Base-by-base conservation (phyloP, 2,329 filamentous ascomycete species). In the Pseudofabraea citricarpa region DNA sequence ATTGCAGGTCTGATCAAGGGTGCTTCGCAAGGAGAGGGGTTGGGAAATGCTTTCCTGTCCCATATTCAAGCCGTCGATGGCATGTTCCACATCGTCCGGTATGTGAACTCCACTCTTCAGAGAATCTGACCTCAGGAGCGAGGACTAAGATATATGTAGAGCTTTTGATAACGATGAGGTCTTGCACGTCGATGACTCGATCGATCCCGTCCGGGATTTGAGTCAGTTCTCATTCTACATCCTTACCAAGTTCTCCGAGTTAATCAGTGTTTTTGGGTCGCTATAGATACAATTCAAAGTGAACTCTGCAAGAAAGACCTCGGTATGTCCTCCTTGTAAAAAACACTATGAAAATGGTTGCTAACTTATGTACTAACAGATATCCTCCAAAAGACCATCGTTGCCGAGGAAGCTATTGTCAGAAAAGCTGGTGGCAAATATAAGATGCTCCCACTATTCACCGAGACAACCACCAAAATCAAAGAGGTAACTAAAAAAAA, bases 51-150 rank as follows among this genome's bases (percentile, higher is more conserved):
- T 2, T 71, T 71, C 50, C 46, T 71, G 12, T 69, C 66, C 12
- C 67, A 71, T 48, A 71, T 71, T 23, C 68, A 70, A 45, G 68
- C 68, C 1, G 68, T 71, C 3, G 68, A 70, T 31, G 68, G 68
- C 50, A 69, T 71, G 57, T 71, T 63, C 52, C 68, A 71, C 47
- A 63, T 71, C 52, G 68, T 71, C 29, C 61, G 67, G 63, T 65
- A 57, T 1, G 29, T n/a, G n/a, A n/a, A n/a, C n/a, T n/a, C n/a
- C n/a, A n/a, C n/a, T n/a, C n/a, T n/a, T n/a, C n/a, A n/a, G n/a
- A n/a, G n/a, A n/a, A n/a, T n/a, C n/a, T n/a, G n/a, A n/a, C n/a
- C n/a, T n/a, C n/a, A n/a, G n/a, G n/a, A n/a, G n/a, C n/a, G n/a
- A n/a, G n/a, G n/a, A n/a, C n/a, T n/a, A n/a, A n/a, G n/a, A n/a